Conservation (phyloP, 78 protist species). For the Capsaspora owczarzaki region DNA sequence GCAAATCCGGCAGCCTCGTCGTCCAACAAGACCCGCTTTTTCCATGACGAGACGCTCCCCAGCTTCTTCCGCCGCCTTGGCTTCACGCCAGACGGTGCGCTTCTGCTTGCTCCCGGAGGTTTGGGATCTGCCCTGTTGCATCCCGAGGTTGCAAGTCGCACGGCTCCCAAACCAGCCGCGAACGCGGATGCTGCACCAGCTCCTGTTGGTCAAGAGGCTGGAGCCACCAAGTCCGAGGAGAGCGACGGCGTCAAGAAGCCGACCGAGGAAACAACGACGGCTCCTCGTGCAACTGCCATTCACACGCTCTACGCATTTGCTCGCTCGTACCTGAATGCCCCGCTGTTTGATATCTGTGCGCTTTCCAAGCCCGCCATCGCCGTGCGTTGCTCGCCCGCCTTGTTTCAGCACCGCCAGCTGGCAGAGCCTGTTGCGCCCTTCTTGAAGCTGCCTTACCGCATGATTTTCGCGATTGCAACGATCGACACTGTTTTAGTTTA, state of each 20-base stretch:
- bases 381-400: conserved; percentile 1
- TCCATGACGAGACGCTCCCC: conserved; percentile 6
- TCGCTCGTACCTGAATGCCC: too few species aligned
- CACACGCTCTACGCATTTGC: too few species aligned
- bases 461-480: conserved; percentile 28
- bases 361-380: conserved; percentile 2
- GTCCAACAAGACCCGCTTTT: neutral
- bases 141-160: too few species aligned
- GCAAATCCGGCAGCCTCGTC: neutral
- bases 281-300: too few species aligned
- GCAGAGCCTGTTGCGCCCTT: neutral
- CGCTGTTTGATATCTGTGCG: too few species aligned
- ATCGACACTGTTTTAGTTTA: conserved; percentile 9
- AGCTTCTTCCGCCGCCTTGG: conserved; percentile 13
- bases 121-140: neutral
- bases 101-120: neutral
- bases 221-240: too few species aligned
- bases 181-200: too few species aligned
- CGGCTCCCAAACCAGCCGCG: too few species aligned
- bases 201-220: too few species aligned
- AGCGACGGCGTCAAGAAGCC: too few species aligned
- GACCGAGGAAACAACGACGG: too few species aligned
- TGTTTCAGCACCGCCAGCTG: neutral
- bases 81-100: conserved; percentile 12
- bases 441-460: conserved; percentile 26